phyloP scores from a whole-genome alignment of 1,284 basidiomycete genomes.

The Cystobasidium pallidum region DNA sequence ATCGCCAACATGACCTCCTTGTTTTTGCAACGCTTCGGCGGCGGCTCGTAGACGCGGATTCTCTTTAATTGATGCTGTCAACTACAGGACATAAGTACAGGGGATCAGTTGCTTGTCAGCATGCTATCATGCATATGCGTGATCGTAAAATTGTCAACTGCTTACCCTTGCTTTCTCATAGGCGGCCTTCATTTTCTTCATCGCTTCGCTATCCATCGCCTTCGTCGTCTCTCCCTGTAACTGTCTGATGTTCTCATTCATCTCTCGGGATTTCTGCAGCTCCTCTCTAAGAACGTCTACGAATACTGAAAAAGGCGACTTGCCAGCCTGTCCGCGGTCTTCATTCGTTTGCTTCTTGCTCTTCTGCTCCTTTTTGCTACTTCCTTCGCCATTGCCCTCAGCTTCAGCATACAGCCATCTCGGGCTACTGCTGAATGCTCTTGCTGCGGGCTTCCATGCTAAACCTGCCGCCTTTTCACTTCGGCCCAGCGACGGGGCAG shows the following conservation, averaged over 20 bases:
- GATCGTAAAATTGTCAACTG: conserved; percentile 49
- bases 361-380: conserved; percentile 40
- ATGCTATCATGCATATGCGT: not conserved
- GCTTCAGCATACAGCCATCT: conserved; percentile 34
- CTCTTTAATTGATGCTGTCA: conserved; percentile 92
- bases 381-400: conserved; percentile 27
- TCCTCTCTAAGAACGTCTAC: conserved; percentile 92
- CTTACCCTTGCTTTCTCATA: conserved; percentile 91
- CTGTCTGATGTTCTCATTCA: conserved; percentile 95
- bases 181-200: conserved; percentile 84
- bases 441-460: conserved; percentile 13
- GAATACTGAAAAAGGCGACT: conserved; percentile 91
- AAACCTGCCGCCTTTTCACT: conserved; percentile 4
- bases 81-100: conserved; percentile 58
- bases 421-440: conserved; percentile 32
- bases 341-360: conserved; percentile 45
- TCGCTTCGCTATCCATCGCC: conserved; percentile 93
- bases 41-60: conserved; percentile 89
- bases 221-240: conserved; percentile 97
- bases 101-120: not conserved
- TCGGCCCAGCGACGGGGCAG: conserved; percentile 17
- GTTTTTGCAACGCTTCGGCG: conserved; percentile 84
- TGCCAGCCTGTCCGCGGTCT: conserved; percentile 48
- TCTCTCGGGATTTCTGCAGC: conserved; percentile 86
- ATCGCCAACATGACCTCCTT: conserved; percentile 89